Conservation (phyloP, 176 grass and related monocot genomes). For the Pharus latifolius region DNA sequence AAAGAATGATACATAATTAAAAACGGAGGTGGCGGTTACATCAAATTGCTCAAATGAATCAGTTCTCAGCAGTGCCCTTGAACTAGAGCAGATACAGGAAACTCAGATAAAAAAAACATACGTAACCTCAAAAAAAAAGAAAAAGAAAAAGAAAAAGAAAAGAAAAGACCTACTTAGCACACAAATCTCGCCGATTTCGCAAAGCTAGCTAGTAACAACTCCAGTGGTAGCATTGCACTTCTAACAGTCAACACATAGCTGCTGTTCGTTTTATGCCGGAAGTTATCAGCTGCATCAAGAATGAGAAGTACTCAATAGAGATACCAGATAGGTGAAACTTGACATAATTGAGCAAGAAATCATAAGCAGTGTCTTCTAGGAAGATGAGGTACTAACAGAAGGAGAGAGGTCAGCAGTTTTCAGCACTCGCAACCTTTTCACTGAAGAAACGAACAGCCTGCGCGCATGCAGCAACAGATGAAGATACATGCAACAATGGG, state of each 20-base stretch:
- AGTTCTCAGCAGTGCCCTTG: background rate
- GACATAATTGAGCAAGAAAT: too few relatives aligned
- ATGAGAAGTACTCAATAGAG: too few relatives aligned
- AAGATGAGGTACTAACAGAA: slow-evolving; percentile 23
- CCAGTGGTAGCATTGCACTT: too few relatives aligned
- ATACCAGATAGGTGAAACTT: too few relatives aligned
- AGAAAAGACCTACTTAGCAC: slow-evolving; percentile 6
- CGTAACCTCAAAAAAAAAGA: background rate
- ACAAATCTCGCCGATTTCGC: background rate
- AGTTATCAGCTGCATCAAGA: slow-evolving; percentile 9
- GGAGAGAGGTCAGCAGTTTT: slow-evolving; percentile 52
- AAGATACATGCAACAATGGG: background rate
- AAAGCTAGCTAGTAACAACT: too few relatives aligned
- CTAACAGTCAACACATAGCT: slow-evolving; percentile 9
- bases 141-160: slow-evolving; percentile 36
- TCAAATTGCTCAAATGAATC: slow-evolving; percentile 1
- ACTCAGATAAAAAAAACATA: background rate
- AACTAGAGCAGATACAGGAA: background rate
- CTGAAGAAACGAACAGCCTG: slow-evolving; percentile 66
- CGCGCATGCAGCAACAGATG: background rate
- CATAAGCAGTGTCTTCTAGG: too few relatives aligned
- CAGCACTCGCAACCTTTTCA: slow-evolving; percentile 60
- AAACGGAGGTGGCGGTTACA: too few relatives aligned
- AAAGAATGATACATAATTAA: too few relatives aligned
- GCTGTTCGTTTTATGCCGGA: slow-evolving; percentile 28